Base-by-base conservation (phyloP, 192 early-diverging fungal species). In the Mortierella alpina region DNA sequence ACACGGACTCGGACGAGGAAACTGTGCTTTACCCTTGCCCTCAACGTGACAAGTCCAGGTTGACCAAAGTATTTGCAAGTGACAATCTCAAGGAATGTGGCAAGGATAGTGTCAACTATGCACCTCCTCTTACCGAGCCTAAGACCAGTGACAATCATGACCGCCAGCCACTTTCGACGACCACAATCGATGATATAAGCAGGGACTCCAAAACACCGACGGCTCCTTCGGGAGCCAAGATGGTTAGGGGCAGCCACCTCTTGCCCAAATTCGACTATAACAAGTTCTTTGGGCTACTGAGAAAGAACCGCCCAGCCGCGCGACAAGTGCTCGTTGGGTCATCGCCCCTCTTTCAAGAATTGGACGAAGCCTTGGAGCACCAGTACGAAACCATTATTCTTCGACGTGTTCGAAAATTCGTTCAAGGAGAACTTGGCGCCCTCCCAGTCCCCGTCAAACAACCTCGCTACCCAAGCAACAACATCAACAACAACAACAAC, bases 291-390 rank as follows among this genome's bases (percentile, higher is more conserved):
- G 54, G 61, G 2, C 51, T 86, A 13, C 40, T 84, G 17, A 67
- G 73, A 57, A 70, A 83, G 41, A 57, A 60, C 22, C 68, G 85
- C 46, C 46, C 50, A 22, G 56, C 69, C 10, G 70, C 46, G 7
- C 82, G 83, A 18, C 70, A 55, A 55, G 73, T 86, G 46, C 59
- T 86, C 42, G 85, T 86, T 0, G 85, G 83, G 10, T 86, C 85
- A 6, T 70, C 70, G 4, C 85, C 85, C 12, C 59, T 86, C 13
- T 76, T 70, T 56, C 85, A 86, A 41, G 59, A 72, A 41, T 67
- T 86, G 22, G 83, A 82, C 46, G 62, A 66, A 48, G 85, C 85
- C 0, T 15, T 63, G 55, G 58, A 73, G 11, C 62, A 79, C 12
- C 66, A 60, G 9, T 86, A 86, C 42, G 79, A 86, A 7, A 72